phyloP scores from a whole-genome alignment of 257 asterid genomes.

The Paraleonurus japonicus region DNA sequence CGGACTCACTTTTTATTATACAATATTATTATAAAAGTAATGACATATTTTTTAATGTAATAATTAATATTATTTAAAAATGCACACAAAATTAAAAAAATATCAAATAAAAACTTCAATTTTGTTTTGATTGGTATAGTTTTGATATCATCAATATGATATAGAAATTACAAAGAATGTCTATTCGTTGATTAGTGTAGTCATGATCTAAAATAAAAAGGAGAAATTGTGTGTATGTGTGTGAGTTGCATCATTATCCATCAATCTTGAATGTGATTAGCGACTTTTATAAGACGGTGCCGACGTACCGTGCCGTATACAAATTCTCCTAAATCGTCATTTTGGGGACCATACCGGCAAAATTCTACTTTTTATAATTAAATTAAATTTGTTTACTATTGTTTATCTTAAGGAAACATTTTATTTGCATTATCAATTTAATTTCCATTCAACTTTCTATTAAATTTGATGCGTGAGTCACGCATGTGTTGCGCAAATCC shows the following conservation, averaged over 20 bases:
- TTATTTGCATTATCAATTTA: background rate
- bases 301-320: background rate
- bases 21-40: too few relatives aligned
- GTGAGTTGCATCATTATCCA: background rate
- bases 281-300: slow-evolving; percentile 3
- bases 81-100: too few relatives aligned
- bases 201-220: background rate
- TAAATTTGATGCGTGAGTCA: background rate
- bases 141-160: background rate
- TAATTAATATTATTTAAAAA: too few relatives aligned
- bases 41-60: too few relatives aligned
- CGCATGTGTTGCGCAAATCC: background rate
- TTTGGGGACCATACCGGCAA: background rate
- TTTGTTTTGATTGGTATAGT: too few relatives aligned
- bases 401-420: background rate
- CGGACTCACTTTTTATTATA: too few relatives aligned
- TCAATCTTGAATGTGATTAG: background rate
- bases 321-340: background rate
- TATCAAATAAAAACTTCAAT: too few relatives aligned
- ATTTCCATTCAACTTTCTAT: background rate
- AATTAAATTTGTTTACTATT: background rate
- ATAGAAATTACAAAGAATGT: background rate
- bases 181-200: background rate
- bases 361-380: background rate
- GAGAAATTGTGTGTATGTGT: background rate